Conservation (phyloP, 192 early-diverging fungal genomes). For the Coemansia sp. region DNA sequence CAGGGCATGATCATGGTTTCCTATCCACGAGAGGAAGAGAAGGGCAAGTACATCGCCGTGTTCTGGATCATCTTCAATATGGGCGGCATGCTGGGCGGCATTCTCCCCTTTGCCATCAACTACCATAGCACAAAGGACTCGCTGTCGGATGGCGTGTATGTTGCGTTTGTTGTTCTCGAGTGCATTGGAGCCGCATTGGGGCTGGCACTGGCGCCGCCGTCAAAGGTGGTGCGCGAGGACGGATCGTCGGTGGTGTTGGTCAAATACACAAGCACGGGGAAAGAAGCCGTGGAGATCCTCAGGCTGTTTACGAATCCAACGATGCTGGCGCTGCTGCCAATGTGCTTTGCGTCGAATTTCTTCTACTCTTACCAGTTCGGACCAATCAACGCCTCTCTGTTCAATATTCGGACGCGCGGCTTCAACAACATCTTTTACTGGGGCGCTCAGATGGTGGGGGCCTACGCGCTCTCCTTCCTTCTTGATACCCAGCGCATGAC, state of each 20-base stretch:
- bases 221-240: constrained; percentile 62
- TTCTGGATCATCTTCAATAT: constrained; percentile 87
- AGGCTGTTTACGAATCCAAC: constrained; percentile 64
- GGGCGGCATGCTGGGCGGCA: constrained; percentile 76
- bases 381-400: constrained; percentile 63
- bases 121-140: constrained; percentile 51
- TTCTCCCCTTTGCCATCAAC: constrained; percentile 66
- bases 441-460: constrained; percentile 70
- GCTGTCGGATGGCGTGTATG: constrained; percentile 68
- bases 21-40: constrained; percentile 72
- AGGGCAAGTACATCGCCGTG: constrained; percentile 74
- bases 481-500: constrained; percentile 58
- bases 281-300: constrained; percentile 57
- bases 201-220: constrained; percentile 58
- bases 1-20: constrained; percentile 80
- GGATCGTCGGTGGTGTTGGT: constrained; percentile 64
- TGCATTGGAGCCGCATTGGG: constrained; percentile 60
- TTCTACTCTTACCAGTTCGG: constrained; percentile 78
- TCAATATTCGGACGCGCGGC: constrained; percentile 65
- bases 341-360: constrained; percentile 75
- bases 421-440: constrained; percentile 79
- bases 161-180: constrained; percentile 73
- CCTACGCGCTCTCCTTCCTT: constrained; percentile 63
- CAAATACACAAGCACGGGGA: constrained; percentile 62
- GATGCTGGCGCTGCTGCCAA: constrained; percentile 65